phyloP scores from a whole-genome alignment of 2,329 filamentous ascomycete genomes.

The Neoascochyta sp. region DNA sequence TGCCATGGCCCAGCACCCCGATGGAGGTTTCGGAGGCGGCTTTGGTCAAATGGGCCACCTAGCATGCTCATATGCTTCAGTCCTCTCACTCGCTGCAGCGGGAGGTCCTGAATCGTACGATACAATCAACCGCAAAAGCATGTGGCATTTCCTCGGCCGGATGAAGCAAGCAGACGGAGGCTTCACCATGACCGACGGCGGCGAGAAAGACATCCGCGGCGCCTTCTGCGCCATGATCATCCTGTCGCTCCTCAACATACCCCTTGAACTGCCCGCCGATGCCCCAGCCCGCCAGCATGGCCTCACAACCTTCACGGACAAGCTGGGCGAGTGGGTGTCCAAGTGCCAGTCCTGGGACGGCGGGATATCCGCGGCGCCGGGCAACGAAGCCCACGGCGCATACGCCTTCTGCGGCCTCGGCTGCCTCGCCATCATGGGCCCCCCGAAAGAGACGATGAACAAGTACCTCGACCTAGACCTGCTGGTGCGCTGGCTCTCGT shows the following conservation, averaged over 20 bases:
- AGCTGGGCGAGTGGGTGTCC: conserved; percentile 74
- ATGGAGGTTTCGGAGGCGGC: conserved; percentile 90
- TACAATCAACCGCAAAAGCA: conserved; percentile 72
- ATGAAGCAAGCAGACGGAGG: conserved; percentile 85
- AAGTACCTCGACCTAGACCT: conserved; percentile 73
- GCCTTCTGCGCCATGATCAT: conserved; percentile 88
- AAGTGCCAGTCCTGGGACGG: conserved; percentile 95
- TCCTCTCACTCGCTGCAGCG: conserved; percentile 74
- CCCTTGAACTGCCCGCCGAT: conserved; percentile 70
- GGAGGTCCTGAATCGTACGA: conserved; percentile 71
- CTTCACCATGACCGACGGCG: conserved; percentile 81
- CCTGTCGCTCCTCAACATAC: conserved; percentile 77
- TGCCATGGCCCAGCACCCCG: conserved; percentile 72
- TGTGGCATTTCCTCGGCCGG: conserved; percentile 87
- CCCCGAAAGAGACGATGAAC: conserved; percentile 69
- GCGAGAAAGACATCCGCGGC: conserved; percentile 89
- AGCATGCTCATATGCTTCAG: conserved; percentile 80
- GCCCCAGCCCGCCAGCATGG: conserved; percentile 64
- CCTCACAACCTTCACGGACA: conserved; percentile 63
- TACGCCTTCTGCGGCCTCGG: conserved; percentile 94
- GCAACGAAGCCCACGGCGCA: conserved; percentile 88
- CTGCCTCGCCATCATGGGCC: conserved; percentile 79
- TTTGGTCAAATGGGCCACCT: conserved; percentile 85
- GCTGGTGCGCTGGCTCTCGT: conserved; percentile 82
- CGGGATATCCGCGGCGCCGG: conserved; percentile 80